Conservation (phyloP, 169 alveolate genomes). For the Neospora caninum region DNA sequence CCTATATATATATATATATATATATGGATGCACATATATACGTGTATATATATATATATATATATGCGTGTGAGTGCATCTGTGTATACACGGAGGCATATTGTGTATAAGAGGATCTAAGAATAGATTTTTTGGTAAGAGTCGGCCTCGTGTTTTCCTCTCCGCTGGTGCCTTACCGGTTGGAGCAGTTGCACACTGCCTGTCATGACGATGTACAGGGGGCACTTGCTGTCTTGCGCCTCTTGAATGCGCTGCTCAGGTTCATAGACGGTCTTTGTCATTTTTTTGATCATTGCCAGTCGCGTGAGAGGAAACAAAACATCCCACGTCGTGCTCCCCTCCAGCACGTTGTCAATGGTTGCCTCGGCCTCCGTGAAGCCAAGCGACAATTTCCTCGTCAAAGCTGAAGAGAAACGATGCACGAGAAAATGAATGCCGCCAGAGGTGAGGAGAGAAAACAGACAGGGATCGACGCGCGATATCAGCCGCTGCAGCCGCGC, state of each 20-base stretch:
- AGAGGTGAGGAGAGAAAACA: background rate
- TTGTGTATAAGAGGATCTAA: background rate
- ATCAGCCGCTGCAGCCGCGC: background rate
- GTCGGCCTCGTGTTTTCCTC: slow-evolving; percentile 28
- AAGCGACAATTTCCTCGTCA: slow-evolving; percentile 5
- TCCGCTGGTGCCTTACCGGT: slow-evolving; percentile 42
- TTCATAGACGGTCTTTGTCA: slow-evolving; percentile 33
- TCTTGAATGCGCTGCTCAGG: slow-evolving; percentile 48
- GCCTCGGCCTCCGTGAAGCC: slow-evolving; percentile 62
- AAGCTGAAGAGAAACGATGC: background rate
- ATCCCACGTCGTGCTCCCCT: slow-evolving; percentile 48
- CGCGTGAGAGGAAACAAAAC: slow-evolving; percentile 55
- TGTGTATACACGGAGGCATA: background rate
- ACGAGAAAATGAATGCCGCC: background rate
- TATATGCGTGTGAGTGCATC: background rate
- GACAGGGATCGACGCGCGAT: background rate
- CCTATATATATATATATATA: background rate
- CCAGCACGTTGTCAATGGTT: slow-evolving; percentile 60
- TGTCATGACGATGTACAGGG: slow-evolving; percentile 44
- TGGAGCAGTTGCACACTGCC: slow-evolving; percentile 52
- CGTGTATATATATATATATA: background rate
- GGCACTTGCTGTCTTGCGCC: slow-evolving; percentile 59
- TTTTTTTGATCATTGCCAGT: slow-evolving; percentile 47
- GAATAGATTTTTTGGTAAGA: background rate
- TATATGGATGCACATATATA: background rate